These are phyloP conservation scores for Eucalyptus shirleyi DNA, from an alignment of 345 rosid genomes.

Conservation along the genomic window DNA sequence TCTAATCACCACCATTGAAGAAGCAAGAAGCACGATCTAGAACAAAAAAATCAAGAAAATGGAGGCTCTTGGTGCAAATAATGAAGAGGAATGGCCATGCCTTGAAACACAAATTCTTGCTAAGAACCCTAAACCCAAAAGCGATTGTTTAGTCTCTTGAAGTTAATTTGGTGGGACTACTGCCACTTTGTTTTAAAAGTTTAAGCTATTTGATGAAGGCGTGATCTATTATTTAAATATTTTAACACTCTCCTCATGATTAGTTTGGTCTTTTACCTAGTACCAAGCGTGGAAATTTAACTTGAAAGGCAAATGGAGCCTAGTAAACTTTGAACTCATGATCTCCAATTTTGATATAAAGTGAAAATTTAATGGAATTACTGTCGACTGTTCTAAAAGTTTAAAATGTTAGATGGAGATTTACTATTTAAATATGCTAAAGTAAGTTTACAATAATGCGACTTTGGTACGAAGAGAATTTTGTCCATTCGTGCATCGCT, in stretches of 20 bases:
- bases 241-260: too few species aligned
- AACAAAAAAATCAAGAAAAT: neutral
- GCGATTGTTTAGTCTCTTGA: neutral
- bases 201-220: rapidly evolving
- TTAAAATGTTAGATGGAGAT: too few species aligned
- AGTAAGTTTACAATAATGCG: neutral
- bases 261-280: too few species aligned
- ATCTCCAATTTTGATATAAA: rapidly evolving
- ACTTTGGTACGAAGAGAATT: neutral
- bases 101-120: neutral
- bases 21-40: neutral
- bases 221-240: too few species aligned
- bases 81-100: neutral
- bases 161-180: too few species aligned
- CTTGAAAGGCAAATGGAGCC: too few species aligned
- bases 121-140: neutral
- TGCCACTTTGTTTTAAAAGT: too few species aligned
- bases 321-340: too few species aligned
- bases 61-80: neutral
- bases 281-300: too few species aligned
- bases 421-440: neutral
- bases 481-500: neutral
- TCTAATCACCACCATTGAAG: neutral
- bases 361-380: too few species aligned
- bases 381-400: rapidly evolving